phyloP scores from a whole-genome alignment of 1,284 basidiomycete species.

The Cryptococcus sp. region DNA sequence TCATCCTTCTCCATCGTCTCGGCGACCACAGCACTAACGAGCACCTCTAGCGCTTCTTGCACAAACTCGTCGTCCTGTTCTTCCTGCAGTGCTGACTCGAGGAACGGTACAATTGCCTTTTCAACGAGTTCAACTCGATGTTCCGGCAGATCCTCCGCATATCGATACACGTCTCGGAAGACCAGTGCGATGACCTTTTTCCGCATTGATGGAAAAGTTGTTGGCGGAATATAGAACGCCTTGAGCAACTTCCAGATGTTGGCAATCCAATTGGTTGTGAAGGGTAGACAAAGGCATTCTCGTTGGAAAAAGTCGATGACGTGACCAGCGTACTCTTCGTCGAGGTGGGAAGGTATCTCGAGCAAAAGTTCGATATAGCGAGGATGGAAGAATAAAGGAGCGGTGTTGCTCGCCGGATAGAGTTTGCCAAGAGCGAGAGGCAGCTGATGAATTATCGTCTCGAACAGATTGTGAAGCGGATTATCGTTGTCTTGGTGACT shows the following conservation, averaged over 20 bases:
- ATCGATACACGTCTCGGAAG: conserved; percentile 45
- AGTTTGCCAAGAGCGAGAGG: conserved; percentile 34
- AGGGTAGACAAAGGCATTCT: conserved; percentile 49
- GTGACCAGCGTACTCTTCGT: conserved; percentile 42
- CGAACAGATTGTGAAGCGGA: conserved; percentile 19
- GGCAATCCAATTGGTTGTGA: conserved; percentile 49
- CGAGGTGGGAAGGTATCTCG: conserved; percentile 41
- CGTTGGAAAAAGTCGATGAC: conserved; percentile 49
- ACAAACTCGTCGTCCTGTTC: conserved; percentile 43
- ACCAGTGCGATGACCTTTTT: conserved; percentile 40
- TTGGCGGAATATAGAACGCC: conserved; percentile 40
- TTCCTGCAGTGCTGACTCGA: conserved; percentile 42
- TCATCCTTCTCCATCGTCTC: conserved; percentile 46
- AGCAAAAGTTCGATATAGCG: conserved; percentile 45
- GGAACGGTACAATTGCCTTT: conserved; percentile 46
- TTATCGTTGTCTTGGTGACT: conserved; percentile 1
- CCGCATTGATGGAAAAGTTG: conserved; percentile 27
- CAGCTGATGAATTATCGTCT: conserved; percentile 30
- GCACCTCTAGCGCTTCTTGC: conserved; percentile 35
- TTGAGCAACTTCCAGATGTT: conserved; percentile 48
- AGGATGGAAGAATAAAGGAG: conserved; percentile 35
- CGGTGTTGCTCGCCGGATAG: conserved; percentile 23
- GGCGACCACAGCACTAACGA: conserved; percentile 44
- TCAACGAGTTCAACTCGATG: conserved; percentile 44
- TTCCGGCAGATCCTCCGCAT: conserved; percentile 45